These are phyloP conservation scores for Serendipita indica DNA, from an alignment of 768 basidiomycete genomes.

Conservation along the genomic window DNA sequence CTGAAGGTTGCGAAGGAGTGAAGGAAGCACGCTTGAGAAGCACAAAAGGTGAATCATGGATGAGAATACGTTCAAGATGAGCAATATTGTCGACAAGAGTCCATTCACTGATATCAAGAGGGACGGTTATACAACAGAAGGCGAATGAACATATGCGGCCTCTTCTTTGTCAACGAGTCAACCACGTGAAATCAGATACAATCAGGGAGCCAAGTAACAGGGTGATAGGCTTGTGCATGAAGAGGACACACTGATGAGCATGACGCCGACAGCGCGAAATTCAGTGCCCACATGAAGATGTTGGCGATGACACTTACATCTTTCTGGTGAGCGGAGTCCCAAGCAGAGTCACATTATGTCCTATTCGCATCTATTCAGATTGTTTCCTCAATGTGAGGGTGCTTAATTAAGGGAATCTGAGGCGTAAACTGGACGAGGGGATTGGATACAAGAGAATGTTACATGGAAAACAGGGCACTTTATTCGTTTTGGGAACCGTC, in stretches of 20 bases:
- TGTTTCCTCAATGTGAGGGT: too few relatives aligned
- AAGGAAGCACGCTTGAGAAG: constrained; percentile 42
- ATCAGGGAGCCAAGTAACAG: background rate
- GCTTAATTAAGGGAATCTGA: too few relatives aligned
- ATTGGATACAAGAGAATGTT: too few relatives aligned
- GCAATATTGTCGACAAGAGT: constrained; percentile 55
- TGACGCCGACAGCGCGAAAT: background rate
- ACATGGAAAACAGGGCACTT: too few relatives aligned
- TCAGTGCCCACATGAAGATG: background rate
- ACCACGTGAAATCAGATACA: too few relatives aligned
- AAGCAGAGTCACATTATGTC: too few relatives aligned
- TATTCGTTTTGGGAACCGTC: too few relatives aligned
- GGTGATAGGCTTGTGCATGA: background rate
- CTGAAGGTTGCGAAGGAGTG: constrained; percentile 34
- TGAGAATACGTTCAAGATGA: constrained; percentile 30
- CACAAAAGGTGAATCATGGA: constrained; percentile 57
- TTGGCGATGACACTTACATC: too few relatives aligned
- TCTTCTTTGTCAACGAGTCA: background rate
- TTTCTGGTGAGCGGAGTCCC: too few relatives aligned
- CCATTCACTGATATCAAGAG: constrained; percentile 62
- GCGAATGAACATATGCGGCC: background rate
- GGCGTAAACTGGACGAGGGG: too few relatives aligned
- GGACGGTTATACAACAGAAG: constrained; percentile 20
- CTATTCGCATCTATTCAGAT: too few relatives aligned
- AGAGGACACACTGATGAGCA: constrained; percentile 5